phyloP scores from a whole-genome alignment of 1,139 yeast genomes.

The Hyphopichia pseudoburtonii region DNA sequence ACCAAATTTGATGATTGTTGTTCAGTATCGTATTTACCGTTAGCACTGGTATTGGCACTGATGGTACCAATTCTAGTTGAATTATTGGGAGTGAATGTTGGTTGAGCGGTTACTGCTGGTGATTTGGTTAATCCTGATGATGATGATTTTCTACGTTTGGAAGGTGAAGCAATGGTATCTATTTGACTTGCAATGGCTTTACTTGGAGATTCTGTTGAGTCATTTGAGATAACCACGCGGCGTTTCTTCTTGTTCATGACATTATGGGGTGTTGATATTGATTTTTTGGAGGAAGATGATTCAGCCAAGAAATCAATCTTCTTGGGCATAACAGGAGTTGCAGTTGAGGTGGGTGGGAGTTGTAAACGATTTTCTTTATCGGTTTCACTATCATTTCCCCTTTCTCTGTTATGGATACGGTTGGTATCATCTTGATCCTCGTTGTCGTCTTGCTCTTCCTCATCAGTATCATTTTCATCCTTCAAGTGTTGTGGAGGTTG shows the following conservation, averaged over 20 bases:
- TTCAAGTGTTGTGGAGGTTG: neutral
- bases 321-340: conserved; percentile 7
- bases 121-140: conserved; percentile 3
- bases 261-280: neutral
- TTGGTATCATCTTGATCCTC: neutral
- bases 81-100: neutral
- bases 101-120: conserved; percentile 1
- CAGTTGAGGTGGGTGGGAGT: conserved; percentile 10
- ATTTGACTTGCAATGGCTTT: conserved; percentile 39
- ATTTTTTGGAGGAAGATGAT: conserved; percentile 3
- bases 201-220: conserved; percentile 32
- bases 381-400: neutral
- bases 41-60: conserved; percentile 7
- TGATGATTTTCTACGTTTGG: conserved; percentile 14
- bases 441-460: neutral
- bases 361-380: neutral
- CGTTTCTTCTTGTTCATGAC: conserved; percentile 4
- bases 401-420: neutral
- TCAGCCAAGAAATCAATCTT: neutral
- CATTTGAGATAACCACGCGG: conserved; percentile 3
- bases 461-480: conserved; percentile 1
- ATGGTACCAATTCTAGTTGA: conserved; percentile 8
- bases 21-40: conserved; percentile 10
- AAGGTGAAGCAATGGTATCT: conserved; percentile 39
- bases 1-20: neutral